A percentile compares a stretch with the other conserved stretches of the same genome.
These are phyloP conservation scores for Colletotrichum chrysophilum DNA, from an alignment of 2,329 filamentous ascomycete species.

Conservation along the genomic window DNA sequence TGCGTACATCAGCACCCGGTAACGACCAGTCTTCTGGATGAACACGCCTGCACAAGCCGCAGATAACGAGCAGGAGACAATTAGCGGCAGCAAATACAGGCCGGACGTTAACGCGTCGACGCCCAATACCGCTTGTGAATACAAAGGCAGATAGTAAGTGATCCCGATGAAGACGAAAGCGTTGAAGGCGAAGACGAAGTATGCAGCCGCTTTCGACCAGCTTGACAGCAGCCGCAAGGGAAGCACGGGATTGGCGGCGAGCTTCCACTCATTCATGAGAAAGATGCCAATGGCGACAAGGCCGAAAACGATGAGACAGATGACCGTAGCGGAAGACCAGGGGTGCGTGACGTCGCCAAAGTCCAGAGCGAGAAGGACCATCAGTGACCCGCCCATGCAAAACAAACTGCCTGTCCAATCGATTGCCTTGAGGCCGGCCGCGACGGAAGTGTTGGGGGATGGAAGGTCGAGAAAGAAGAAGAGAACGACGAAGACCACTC, in stretches of 20 bases:
- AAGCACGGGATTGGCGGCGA: conserved; percentile 38
- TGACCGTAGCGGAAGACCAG: conserved; percentile 65
- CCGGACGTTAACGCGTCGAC: conserved; percentile 37
- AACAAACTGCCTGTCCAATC: conserved; percentile 48
- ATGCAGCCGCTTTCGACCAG: conserved; percentile 63
- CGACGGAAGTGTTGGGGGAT: conserved; percentile 68
- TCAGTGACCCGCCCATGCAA: conserved; percentile 38
- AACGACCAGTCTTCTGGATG: conserved; percentile 70
- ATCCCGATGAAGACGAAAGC: conserved; percentile 75
- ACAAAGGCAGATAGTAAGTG: conserved; percentile 49
- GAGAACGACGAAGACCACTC: conserved; percentile 30
- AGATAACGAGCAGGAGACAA: conserved; percentile 26
- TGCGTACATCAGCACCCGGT: conserved; percentile 63
- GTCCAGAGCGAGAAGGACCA: conserved; percentile 35
- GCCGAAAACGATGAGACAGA: conserved; percentile 41
- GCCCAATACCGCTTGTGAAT: conserved; percentile 47
- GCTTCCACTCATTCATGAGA: conserved; percentile 34
- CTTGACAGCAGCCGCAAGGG: conserved; percentile 46
- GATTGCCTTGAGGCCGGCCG: conserved; percentile 66
- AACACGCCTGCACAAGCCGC: conserved; percentile 25
- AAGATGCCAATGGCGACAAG: conserved; percentile 41
- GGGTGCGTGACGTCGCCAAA: conserved; percentile 68
- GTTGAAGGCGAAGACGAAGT: conserved; percentile 68
- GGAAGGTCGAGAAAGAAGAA: conserved; percentile 64
- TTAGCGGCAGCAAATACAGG: conserved; percentile 35